A percentile compares a stretch with the other conserved stretches of the same genome.
Conservation (phyloP, 495 filamentous ascomycete species). For the Podospora didyma region DNA sequence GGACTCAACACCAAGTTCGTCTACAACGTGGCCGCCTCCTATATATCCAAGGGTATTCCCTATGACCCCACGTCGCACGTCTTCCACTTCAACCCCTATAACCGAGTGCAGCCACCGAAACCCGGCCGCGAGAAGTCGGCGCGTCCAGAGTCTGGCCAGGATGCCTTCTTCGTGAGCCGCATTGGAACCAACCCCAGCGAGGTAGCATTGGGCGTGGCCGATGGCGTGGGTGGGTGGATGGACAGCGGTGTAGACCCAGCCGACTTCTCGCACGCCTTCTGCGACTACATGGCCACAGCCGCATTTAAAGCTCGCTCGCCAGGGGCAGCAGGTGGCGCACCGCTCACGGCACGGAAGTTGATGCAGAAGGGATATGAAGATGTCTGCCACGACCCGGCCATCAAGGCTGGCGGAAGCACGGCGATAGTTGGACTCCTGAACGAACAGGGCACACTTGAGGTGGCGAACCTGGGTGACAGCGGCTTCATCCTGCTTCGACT, state of each 20-base stretch:
- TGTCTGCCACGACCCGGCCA: constrained; percentile 65
- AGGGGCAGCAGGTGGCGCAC: constrained; percentile 8
- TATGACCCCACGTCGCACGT: constrained; percentile 68
- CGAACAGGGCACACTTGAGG: constrained; percentile 66
- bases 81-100: constrained; percentile 71
- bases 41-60: constrained; percentile 70
- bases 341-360: constrained; percentile 62
- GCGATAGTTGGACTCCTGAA: constrained; percentile 75
- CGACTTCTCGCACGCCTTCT: constrained; percentile 93
- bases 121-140: constrained; percentile 41
- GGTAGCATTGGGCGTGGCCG: constrained; percentile 81
- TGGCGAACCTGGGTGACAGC: constrained; percentile 98
- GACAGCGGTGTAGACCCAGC: constrained; percentile 89
- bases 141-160: constrained; percentile 80
- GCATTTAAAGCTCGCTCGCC: constrained; percentile 48
- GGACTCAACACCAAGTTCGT: constrained; percentile 39
- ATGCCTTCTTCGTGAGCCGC: constrained; percentile 89
- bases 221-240: constrained; percentile 93
- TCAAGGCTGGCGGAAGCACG: constrained; percentile 83
- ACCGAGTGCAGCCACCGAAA: constrained; percentile 50
- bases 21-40: constrained; percentile 65
- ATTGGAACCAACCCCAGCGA: constrained; percentile 54
- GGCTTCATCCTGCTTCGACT: constrained; percentile 82
- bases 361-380: constrained; percentile 79
- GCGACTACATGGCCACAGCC: constrained; percentile 78